Base-by-base conservation (phyloP, 2,329 filamentous ascomycete genomes). In the Pyricularia grisea region DNA sequence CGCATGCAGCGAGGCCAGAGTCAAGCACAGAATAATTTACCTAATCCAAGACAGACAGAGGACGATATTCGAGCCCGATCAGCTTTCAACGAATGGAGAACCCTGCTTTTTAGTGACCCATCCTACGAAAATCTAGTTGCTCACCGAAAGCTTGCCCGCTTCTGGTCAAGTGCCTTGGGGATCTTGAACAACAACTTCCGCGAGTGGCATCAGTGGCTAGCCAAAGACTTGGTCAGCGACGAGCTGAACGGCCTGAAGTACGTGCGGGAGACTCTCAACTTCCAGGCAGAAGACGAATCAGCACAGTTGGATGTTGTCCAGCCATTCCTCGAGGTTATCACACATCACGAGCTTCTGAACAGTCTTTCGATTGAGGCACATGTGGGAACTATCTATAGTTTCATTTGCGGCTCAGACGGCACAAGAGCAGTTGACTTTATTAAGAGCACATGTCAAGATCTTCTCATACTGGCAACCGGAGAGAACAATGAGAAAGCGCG, bases 281-380 rank as follows among this genome's bases (percentile, higher is more conserved):
- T n/a, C 17, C 11, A n/a, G 6, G 12, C 33, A 4, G 23, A 30
- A 23, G 20, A 55, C 23, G 20, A 6, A 9, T 14, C 65, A 17
- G 17, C 1, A 4, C 11, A 31, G 25, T 25, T 68, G n/a, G n/a
- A 64, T 20, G 30, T 61, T 36, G 58, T 78, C 28, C 71, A 72
- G 61, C 77, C 78, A 0, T 72, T 81, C 7, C 78, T 81, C 50
- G 66, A 73, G 5, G 58, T 78, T 17, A 70, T 81, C 28, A 79
- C 77, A 2, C 78, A 81, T 27, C 69, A 72, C 3, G 72, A 73
- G 3, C 74, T 81, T 11, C 70, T 76, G 7, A 75, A 78, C 58
- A 81, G 76, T 12, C 74, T 77, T 12, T 75, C 80, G 0, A 72
- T 81, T 20, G 80, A 80, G 64, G 74, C 76, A 64, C 74, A 79